Evolutionary conservation across 1,284 basidiomycete genomes (phyloP).

Genomic region (Trichosporon ovoides): DNA sequence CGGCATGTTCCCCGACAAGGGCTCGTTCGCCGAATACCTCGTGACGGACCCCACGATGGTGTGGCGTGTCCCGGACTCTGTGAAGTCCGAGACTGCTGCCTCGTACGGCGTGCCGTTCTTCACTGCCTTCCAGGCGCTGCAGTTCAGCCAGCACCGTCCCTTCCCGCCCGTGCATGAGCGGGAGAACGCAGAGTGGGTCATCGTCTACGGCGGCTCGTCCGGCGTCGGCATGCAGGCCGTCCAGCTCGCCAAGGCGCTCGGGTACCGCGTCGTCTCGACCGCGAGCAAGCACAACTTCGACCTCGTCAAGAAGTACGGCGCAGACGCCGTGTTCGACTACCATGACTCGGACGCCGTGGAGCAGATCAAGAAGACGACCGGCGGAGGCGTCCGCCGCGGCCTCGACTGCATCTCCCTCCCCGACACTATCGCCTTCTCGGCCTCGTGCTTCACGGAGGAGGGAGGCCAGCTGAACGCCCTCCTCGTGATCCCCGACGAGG

Average conservation of each 20-base stretch:
- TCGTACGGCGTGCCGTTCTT: conserved; percentile 46
- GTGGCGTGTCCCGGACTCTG: conserved; percentile 25
- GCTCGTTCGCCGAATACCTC: conserved; percentile 51
- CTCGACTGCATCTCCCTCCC: conserved; percentile 39
- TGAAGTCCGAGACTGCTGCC: conserved; percentile 48
- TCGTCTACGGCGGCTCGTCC: conserved; percentile 52
- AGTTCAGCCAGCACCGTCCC: conserved; percentile 8
- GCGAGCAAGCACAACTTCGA: conserved; percentile 49
- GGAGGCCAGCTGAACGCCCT: conserved; percentile 32
- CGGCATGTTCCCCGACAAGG: conserved; percentile 40
- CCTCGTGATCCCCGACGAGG: conserved; percentile 22
- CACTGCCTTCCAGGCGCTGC: conserved; percentile 21
- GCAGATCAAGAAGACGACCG: conserved; percentile 32
- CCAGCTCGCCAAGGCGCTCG: conserved; percentile 50
- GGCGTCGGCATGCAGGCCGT: conserved; percentile 52
- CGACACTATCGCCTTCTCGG: conserved; percentile 25
- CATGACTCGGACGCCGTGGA: conserved; percentile 25
- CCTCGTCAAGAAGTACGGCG: conserved; percentile 51
- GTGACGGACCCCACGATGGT: conserved; percentile 29
- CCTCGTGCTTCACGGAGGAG: conserved; percentile 27
- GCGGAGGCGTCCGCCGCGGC: conserved; percentile 29
- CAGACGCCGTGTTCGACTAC: conserved; percentile 43
- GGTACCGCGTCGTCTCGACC: conserved; percentile 50
- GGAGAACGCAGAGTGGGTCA: conserved; percentile 23
- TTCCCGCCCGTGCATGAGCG: conserved; percentile 17